A percentile compares a stretch with the other conserved stretches of the same genome.
Evolutionary conservation across 1,139 yeast genomes (phyloP).

Genomic region (Casaregolazyma lundiana): DNA sequence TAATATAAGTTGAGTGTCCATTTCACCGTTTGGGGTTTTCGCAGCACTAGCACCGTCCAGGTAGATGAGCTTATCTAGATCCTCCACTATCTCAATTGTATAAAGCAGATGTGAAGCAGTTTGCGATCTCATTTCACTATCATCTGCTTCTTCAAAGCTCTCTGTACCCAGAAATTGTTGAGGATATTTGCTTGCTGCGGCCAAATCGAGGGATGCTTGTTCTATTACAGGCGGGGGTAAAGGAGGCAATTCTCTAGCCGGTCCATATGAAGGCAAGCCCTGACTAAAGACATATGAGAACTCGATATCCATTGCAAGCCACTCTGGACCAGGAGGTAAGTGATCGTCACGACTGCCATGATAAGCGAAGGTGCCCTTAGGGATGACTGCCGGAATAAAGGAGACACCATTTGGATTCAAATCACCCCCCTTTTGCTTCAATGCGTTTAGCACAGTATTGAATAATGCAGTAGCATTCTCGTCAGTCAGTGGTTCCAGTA

Average conservation of each 20-base stretch:
- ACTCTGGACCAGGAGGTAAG: slow-evolving; percentile 45
- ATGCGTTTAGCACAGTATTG: slow-evolving; percentile 47
- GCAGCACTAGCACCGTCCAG: slow-evolving; percentile 59
- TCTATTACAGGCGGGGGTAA: no score
- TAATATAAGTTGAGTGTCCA: slow-evolving; percentile 51
- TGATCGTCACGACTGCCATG: slow-evolving; percentile 39
- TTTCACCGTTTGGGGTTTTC: slow-evolving; percentile 44
- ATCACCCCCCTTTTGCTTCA: slow-evolving; percentile 47
- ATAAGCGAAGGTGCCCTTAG: slow-evolving; percentile 50
- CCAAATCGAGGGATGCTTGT: no score
- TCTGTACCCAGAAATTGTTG: no score
- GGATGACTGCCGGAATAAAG: slow-evolving; percentile 52
- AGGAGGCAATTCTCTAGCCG: no score
- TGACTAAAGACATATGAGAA: slow-evolving; percentile 46
- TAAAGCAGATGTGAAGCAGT: background rate
- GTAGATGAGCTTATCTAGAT: slow-evolving; percentile 44
- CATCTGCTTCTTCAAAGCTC: no score
- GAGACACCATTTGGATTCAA: slow-evolving; percentile 51
- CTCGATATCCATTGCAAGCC: slow-evolving; percentile 58
- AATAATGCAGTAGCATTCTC: slow-evolving; percentile 50
- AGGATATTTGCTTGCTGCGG: no score
- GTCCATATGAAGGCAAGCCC: slow-evolving; percentile 9
- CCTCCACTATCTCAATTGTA: slow-evolving; percentile 44
- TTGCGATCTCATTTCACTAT: background rate
- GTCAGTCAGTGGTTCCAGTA: slow-evolving; percentile 35